Base-by-base conservation (phyloP, 2,329 filamentous ascomycete species). In the Cladosporium sp. region DNA sequence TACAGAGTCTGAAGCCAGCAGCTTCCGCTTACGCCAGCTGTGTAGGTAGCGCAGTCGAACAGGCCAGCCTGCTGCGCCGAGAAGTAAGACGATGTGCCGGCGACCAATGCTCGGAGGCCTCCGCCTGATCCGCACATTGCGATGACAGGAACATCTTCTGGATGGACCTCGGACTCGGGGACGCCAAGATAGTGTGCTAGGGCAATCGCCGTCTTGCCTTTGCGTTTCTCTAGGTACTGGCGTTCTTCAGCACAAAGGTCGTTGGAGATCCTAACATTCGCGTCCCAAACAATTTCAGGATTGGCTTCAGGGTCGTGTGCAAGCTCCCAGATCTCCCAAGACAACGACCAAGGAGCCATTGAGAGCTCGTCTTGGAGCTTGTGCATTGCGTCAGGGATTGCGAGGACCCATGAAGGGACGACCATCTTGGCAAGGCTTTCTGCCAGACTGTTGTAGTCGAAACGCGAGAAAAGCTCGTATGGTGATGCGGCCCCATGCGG, bases 121-220 rank as follows among this genome's bases (percentile, higher is more conserved):
- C 93, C 93, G 9, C 93, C 93, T 2, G 92, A 97, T 8, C 91
- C 91, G 62, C 92, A 95, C 74, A 97, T 85, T 37, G 92, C 92
- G 66, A 98, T 96, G 2, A 85, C 83, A 1, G 93, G 93, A 6
- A 97, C 85, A 72, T 98, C 93, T 43, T 95, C 89, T 0, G 89
- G 88, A 63, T 97, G 83, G n/a, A 98, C 83, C 2, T 92, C 86
- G 11, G 81, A 76, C 66, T 91, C 89, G 0, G 85, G 75, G 5
- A 98, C 74, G 31, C 80, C 83, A 0, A 98, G 80, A 65, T 97
- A 98, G 48, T 77, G 84, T 2, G 91, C 89, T 48, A 98, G 74
- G 5, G 89, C 90, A 52, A 80, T 81, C 3, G 79, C 81, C 0
- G 86, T 85, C 45, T 87, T 79, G 54, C 75, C 76, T 65, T 82